Evolutionary conservation across 345 rosid species (phyloP).

Genomic region (Acer campestre): DNA sequence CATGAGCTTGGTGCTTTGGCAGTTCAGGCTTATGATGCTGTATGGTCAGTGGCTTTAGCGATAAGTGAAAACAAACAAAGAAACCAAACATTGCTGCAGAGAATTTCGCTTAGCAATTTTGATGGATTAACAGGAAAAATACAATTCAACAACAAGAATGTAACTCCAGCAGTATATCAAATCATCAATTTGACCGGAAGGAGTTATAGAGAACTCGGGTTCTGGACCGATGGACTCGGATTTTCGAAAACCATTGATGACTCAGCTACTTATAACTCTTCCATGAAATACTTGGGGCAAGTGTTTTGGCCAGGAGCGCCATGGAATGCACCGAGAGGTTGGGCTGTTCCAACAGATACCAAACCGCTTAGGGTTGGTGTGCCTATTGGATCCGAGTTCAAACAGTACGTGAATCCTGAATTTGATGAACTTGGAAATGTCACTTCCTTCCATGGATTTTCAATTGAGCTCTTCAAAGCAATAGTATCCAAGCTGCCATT

Average conservation of each 20-base stretch:
- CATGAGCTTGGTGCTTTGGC: slow-evolving; percentile 29
- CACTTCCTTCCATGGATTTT: slow-evolving; percentile 15
- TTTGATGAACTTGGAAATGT: background rate
- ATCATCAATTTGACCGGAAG: slow-evolving; percentile 29
- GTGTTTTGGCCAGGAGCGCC: slow-evolving; percentile 36
- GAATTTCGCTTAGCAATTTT: slow-evolving; percentile 8
- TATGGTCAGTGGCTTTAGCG: slow-evolving; percentile 15
- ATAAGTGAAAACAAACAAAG: background rate
- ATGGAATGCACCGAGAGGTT: slow-evolving; percentile 24
- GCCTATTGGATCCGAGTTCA: slow-evolving; percentile 1
- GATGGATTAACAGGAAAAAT: slow-evolving; percentile 23
- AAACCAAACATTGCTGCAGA: background rate
- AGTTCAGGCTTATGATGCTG: slow-evolving; percentile 30
- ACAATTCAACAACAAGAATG: slow-evolving; percentile 17
- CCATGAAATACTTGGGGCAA: slow-evolving; percentile 24
- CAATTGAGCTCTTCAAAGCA: slow-evolving; percentile 21
- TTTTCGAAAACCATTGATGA: slow-evolving; percentile 15
- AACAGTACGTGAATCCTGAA: background rate
- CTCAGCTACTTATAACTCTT: background rate
- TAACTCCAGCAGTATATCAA: slow-evolving; percentile 9
- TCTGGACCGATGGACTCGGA: slow-evolving; percentile 29
- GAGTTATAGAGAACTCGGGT: slow-evolving; percentile 27
- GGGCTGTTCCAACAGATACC: slow-evolving; percentile 9
- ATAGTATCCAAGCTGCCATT: slow-evolving; percentile 8
- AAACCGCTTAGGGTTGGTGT: slow-evolving; percentile 27